Conservation (phyloP, 2,329 filamentous ascomycete genomes). For the Nemania sp. region DNA sequence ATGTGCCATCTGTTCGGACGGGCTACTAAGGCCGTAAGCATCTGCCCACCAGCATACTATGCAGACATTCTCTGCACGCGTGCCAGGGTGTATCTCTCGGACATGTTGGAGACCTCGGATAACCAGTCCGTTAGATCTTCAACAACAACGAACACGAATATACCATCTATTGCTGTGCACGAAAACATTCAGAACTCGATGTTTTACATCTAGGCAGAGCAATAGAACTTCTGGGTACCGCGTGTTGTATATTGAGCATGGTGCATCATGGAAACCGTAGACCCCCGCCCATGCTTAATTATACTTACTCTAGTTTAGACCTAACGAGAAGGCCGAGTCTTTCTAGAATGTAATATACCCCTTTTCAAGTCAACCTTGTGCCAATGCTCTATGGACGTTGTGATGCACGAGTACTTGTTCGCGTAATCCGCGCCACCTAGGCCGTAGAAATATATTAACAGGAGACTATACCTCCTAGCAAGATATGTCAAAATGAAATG, state of each 20-base stretch:
- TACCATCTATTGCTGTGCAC: slow-evolving; percentile 52
- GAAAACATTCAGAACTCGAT: slow-evolving; percentile 60
- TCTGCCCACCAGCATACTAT: slow-evolving; percentile 91
- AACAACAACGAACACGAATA: not conserved
- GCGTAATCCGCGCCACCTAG: too few relatives aligned
- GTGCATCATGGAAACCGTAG: not conserved
- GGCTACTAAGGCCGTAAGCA: slow-evolving; percentile 87
- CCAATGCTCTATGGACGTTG: too few relatives aligned
- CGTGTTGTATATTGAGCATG: not conserved
- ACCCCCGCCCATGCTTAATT: not conserved
- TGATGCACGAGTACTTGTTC: too few relatives aligned
- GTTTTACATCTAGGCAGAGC: slow-evolving; percentile 64
- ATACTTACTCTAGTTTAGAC: not conserved
- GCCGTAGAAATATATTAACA: too few relatives aligned
- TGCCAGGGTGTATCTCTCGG: slow-evolving; percentile 76
- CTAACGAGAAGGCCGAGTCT: not conserved
- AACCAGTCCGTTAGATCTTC: slow-evolving; percentile 39
- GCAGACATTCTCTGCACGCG: slow-evolving; percentile 87
- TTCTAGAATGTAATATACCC: too few relatives aligned
- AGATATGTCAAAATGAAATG: too few relatives aligned
- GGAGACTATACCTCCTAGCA: too few relatives aligned
- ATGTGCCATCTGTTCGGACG: slow-evolving; percentile 87
- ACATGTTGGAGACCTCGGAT: slow-evolving; percentile 66
- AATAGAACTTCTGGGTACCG: not conserved
- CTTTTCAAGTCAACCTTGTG: too few relatives aligned